Base-by-base conservation (phyloP, 2,329 filamentous ascomycete species). In the Pseudocercospora musae region DNA sequence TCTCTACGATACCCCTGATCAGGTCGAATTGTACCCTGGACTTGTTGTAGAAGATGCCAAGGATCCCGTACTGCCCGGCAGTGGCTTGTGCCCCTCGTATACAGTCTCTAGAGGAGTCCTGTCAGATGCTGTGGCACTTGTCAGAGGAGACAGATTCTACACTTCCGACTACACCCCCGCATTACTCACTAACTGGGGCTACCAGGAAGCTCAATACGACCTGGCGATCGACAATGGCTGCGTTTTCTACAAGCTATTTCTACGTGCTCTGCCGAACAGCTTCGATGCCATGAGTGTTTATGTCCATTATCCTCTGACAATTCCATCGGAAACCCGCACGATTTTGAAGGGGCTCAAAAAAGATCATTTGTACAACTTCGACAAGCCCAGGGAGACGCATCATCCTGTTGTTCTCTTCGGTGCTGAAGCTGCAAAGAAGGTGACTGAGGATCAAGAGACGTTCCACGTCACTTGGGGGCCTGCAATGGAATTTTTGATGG, bases 11-110 rank as follows among this genome's bases (percentile, higher is more conserved):
- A 80, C 87, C 53, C 86, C 86, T 7, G 87, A 89, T 66, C 84
- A 83, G 71, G 85, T 91, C 11, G 88, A 91, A 70, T 78, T 90
- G 5, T 90, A 90, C 69, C 87, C 88, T 0, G 88, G 88, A 9
- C 75, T 90, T 1, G 82, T 89, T 64, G 78, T 84, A n/a, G 85
- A 88, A 70, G 81, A 85, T 57, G 77, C 78, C 29, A 86, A 87
- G 70, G 77, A 79, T 0, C 76, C 78, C 0, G 80, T 81, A 60
- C 74, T 78, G 48, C 79, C 85, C 0, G 84, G 84, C 1, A 81
- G 79, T 57, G 84, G 84, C 18, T 78, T 85, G 20, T 80, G 79
- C 57, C 80, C 79, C 0, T 81, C 80, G 0, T 86, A 82, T 69
- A 84, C 84, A 0, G 79, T 84, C 7, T 82, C 81, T 1, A 78